Percentiles rank a stretch among this genome's conserved stretches.
Conservation (phyloP, 1,284 basidiomycete species). For the Moesziomyces globuligerus region DNA sequence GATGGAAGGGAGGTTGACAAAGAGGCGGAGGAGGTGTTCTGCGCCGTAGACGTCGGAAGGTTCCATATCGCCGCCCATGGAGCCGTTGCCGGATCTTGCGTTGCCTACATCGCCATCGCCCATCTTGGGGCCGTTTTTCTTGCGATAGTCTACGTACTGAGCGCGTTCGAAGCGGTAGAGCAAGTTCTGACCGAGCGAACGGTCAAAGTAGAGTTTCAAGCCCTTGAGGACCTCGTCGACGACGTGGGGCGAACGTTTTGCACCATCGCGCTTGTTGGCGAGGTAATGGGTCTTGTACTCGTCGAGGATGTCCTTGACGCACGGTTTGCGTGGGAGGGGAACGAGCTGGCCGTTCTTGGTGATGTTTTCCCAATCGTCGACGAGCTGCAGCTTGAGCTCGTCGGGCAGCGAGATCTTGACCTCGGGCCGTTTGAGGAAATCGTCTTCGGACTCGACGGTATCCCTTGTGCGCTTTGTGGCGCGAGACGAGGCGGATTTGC, state of each 20-base stretch:
- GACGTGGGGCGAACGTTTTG: slow-evolving; percentile 69
- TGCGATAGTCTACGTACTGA: slow-evolving; percentile 86
- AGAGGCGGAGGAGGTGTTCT: slow-evolving; percentile 89
- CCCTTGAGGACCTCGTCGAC: slow-evolving; percentile 86
- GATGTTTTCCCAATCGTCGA: slow-evolving; percentile 97
- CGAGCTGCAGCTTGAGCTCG: slow-evolving; percentile 84
- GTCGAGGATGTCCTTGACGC: slow-evolving; percentile 80
- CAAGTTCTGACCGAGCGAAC: slow-evolving; percentile 85
- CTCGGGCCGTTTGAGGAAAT: slow-evolving; percentile 79
- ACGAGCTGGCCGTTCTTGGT: slow-evolving; percentile 93
- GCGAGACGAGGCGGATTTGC: slow-evolving; percentile 5
- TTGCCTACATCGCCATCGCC: slow-evolving; percentile 44
- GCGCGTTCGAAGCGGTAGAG: slow-evolving; percentile 93
- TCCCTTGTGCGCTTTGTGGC: slow-evolving; percentile 39
- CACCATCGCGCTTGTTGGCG: slow-evolving; percentile 3
- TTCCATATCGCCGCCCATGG: slow-evolving; percentile 71
- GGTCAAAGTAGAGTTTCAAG: slow-evolving; percentile 93
- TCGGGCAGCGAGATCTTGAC: slow-evolving; percentile 92
- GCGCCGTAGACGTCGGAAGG: slow-evolving; percentile 93
- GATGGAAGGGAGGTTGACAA: slow-evolving; percentile 78
- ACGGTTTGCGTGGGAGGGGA: slow-evolving; percentile 82
- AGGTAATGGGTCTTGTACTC: slow-evolving; percentile 73
- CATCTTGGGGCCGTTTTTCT: slow-evolving; percentile 74
- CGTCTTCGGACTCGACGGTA: slow-evolving; percentile 68
- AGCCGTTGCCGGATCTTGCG: slow-evolving; percentile 68